phyloP scores from a whole-genome alignment of 768 basidiomycete species.

The Panaeolus cyanescens region DNA sequence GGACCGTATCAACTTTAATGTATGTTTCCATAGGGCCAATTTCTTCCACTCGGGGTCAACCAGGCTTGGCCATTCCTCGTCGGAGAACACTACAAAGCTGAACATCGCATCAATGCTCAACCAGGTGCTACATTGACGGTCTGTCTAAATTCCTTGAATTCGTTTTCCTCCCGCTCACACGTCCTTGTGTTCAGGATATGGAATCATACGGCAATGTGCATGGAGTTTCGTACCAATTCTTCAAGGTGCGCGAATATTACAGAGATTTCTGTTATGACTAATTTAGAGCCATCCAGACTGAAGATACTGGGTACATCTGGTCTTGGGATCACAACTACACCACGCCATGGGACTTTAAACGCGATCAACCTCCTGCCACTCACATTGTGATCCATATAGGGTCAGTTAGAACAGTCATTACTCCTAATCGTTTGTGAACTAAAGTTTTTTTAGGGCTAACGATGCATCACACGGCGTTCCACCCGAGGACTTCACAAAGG shows the following conservation, averaged over 20 bases:
- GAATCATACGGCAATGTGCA: slow-evolving; percentile 55
- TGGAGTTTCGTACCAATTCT: slow-evolving; percentile 52
- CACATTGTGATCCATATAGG: slow-evolving; percentile 62
- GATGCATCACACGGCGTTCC: slow-evolving; percentile 55
- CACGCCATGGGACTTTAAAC: slow-evolving; percentile 56
- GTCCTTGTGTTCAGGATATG: slow-evolving; percentile 39
- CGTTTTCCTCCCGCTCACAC: background rate
- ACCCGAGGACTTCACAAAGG: slow-evolving; percentile 45
- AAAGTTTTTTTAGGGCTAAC: slow-evolving; percentile 41
- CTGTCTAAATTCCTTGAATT: slow-evolving; percentile 2
- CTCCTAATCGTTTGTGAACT: background rate
- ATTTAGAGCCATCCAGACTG: slow-evolving; percentile 37
- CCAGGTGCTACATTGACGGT: slow-evolving; percentile 55
- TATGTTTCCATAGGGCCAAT: slow-evolving; percentile 49
- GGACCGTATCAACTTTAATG: background rate
- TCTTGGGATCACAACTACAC: slow-evolving; percentile 60
- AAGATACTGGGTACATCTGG: slow-evolving; percentile 57
- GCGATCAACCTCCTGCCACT: slow-evolving; percentile 47
- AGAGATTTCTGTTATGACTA: background rate
- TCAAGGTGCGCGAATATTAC: slow-evolving; percentile 32
- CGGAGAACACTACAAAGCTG: slow-evolving; percentile 52
- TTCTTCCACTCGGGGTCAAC: slow-evolving; percentile 50
- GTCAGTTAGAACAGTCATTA: slow-evolving; percentile 23
- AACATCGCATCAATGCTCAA: slow-evolving; percentile 53
- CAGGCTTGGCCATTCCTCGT: slow-evolving; percentile 60